These are phyloP conservation scores for Rhexocercosporidium sp. DNA, from an alignment of 2,329 filamentous ascomycete genomes.

Conservation along the genomic window DNA sequence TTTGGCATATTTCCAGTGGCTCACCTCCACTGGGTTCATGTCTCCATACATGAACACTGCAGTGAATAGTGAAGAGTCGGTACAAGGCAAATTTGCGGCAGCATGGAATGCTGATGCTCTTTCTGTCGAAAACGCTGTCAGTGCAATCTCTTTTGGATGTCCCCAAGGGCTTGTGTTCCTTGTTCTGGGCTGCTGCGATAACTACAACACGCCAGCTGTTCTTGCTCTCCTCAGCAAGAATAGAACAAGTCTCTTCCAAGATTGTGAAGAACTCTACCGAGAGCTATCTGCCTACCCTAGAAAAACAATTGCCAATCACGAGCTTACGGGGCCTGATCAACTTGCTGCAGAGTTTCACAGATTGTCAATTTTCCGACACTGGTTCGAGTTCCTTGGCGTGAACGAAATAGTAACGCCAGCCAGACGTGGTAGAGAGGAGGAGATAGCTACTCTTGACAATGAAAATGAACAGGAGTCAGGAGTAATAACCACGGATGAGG, in stretches of 20 bases:
- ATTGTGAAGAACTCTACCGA: constrained; percentile 13
- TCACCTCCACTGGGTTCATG: not conserved
- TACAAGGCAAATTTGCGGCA: constrained; percentile 10
- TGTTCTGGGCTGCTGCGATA: constrained; percentile 18
- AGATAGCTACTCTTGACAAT: not conserved
- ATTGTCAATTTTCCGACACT: constrained; percentile 16
- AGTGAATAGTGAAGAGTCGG: constrained; percentile 1
- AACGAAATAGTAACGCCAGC: not conserved
- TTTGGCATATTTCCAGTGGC: constrained; percentile 9
- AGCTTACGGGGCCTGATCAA: not conserved
- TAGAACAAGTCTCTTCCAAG: constrained; percentile 23
- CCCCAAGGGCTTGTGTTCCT: constrained; percentile 17
- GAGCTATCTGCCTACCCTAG: constrained; percentile 14
- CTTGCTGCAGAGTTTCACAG: constrained; percentile 3
- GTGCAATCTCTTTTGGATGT: constrained; percentile 1
- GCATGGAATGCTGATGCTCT: constrained; percentile 5
- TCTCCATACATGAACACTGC: not conserved
- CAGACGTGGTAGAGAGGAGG: not conserved
- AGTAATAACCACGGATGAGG: not conserved
- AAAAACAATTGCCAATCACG: constrained; percentile 9
- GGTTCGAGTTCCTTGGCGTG: constrained; percentile 8
- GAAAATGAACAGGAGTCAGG: not conserved
- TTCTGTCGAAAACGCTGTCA: constrained; percentile 11
- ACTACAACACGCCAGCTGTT: constrained; percentile 19
- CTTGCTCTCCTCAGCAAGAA: constrained; percentile 22